Percentiles rank a stretch among this genome's conserved stretches.
These are phyloP conservation scores for Euphorbia lathyris DNA, from an alignment of 345 rosid genomes.

Conservation along the genomic window DNA sequence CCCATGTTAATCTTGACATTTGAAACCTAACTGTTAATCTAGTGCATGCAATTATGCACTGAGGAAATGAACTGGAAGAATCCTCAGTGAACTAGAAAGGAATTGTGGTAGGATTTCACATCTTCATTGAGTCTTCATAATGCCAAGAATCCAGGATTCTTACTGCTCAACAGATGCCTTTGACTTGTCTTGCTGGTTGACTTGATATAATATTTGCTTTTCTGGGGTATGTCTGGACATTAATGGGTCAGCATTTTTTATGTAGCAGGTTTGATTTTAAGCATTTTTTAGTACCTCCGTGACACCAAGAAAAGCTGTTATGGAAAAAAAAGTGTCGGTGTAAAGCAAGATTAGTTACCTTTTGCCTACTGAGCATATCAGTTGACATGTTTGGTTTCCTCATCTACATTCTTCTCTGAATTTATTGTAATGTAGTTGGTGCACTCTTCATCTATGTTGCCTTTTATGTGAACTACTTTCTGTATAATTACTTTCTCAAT, in stretches of 20 bases:
- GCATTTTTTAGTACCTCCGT: neutral
- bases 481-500: neutral
- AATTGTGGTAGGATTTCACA: neutral
- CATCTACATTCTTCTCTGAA: neutral
- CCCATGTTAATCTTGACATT: neutral
- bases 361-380: neutral
- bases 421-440: neutral
- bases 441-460: neutral
- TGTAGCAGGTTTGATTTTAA: neutral
- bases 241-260: neutral
- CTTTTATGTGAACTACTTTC: neutral
- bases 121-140: neutral
- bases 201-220: neutral
- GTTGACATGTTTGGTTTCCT: slow-evolving; percentile 1
- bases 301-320: neutral
- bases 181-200: neutral
- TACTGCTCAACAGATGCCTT: neutral
- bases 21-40: neutral
- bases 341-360: neutral
- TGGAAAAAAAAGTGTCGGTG: neutral
- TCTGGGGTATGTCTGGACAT: neutral
- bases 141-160: neutral
- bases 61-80: neutral
- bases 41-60: neutral
- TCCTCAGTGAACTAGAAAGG: neutral